A percentile compares a stretch with the other conserved stretches of the same genome.
phyloP scores from a whole-genome alignment of 2,329 filamentous ascomycete genomes.

The Aspergillus pseudoviridinutans region DNA sequence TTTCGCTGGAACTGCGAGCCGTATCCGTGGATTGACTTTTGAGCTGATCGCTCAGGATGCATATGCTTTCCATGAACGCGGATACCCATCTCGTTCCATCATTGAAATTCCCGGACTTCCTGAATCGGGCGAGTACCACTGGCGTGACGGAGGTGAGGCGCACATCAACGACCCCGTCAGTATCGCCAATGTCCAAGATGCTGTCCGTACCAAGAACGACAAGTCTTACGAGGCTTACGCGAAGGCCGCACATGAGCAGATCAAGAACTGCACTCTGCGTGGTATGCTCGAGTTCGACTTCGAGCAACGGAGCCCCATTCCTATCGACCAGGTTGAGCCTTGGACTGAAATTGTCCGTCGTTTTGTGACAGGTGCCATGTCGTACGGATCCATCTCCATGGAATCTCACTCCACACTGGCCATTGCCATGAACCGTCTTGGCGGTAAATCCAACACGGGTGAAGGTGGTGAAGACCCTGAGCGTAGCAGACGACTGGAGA shows the following conservation, averaged over 20 bases:
- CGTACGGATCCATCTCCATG: slow-evolving; percentile 97
- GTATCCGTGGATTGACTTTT: slow-evolving; percentile 91
- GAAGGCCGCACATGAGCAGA: slow-evolving; percentile 86
- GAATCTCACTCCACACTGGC: slow-evolving; percentile 94
- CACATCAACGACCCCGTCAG: slow-evolving; percentile 93
- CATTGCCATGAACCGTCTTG: slow-evolving; percentile 93
- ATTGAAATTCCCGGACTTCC: slow-evolving; percentile 73
- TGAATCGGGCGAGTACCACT: slow-evolving; percentile 96
- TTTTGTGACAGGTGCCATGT: slow-evolving; percentile 97
- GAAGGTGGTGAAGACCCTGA: slow-evolving; percentile 96
- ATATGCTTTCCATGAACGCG: slow-evolving; percentile 90
- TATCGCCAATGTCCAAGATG: slow-evolving; percentile 96
- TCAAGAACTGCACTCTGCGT: slow-evolving; percentile 92
- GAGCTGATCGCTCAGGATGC: slow-evolving; percentile 91
- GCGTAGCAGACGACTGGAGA: slow-evolving; percentile 78
- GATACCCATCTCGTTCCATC: slow-evolving; percentile 77
- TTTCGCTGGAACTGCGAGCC: slow-evolving; percentile 90
- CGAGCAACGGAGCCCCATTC: slow-evolving; percentile 76
- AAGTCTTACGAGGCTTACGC: slow-evolving; percentile 98
- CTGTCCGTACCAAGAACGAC: slow-evolving; percentile 94
- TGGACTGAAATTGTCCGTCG: slow-evolving; percentile 97
- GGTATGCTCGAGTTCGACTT: slow-evolving; percentile 96
- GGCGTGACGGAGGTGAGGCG: slow-evolving; percentile 91
- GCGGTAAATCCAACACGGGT: slow-evolving; percentile 95
- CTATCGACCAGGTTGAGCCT: slow-evolving; percentile 94